phyloP scores from a whole-genome alignment of 2,329 filamentous ascomycete species.

The Calonectria fujianensis region DNA sequence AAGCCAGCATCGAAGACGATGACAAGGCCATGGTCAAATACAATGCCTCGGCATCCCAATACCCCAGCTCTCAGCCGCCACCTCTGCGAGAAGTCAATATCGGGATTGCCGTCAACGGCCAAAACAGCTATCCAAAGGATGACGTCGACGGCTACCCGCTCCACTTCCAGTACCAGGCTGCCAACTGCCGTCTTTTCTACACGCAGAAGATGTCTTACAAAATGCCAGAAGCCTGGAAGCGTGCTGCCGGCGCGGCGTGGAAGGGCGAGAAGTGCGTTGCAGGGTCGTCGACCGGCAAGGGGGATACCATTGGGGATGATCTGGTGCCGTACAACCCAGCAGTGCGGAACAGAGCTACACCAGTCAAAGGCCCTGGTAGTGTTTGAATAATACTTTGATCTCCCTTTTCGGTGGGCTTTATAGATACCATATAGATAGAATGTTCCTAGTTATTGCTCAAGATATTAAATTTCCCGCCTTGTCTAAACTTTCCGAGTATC shows the following conservation, averaged over 20 bases:
- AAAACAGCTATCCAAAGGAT: constrained; percentile 32
- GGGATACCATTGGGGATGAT: constrained; percentile 23
- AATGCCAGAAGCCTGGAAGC: constrained; percentile 26
- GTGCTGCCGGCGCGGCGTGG: constrained; percentile 16
- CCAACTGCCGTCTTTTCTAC: constrained; percentile 41
- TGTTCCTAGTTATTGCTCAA: neutral
- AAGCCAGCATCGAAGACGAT: neutral
- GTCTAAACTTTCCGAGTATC: no score
- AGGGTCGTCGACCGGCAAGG: constrained; percentile 13
- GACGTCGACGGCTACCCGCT: constrained; percentile 29
- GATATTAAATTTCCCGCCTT: neutral
- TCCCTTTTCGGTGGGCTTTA: neutral
- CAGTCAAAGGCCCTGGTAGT: neutral
- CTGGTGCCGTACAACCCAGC: neutral
- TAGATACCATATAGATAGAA: neutral
- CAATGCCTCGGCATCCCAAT: neutral
- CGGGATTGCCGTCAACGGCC: constrained; percentile 26
- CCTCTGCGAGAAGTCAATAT: neutral
- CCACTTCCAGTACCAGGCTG: constrained; percentile 45
- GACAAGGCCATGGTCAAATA: neutral
- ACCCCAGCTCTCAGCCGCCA: neutral
- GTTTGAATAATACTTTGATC: neutral
- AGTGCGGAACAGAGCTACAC: neutral
- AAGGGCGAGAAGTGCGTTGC: constrained; percentile 22
- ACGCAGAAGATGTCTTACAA: constrained; percentile 9